phyloP scores from a whole-genome alignment of 1,139 yeast genomes.

The Nadsonia starkeyi-henricii region DNA sequence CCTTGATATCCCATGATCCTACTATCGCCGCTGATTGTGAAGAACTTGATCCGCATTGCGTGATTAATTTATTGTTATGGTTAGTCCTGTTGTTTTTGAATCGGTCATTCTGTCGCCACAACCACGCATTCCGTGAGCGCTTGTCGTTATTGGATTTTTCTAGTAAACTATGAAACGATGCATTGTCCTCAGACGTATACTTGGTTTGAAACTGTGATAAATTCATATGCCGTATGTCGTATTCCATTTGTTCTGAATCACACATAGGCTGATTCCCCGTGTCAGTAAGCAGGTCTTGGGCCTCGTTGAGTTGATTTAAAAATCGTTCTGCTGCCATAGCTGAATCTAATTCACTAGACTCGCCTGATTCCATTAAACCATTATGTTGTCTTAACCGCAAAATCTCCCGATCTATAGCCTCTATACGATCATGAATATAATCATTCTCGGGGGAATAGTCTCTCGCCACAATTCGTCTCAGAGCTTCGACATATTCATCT shows the following conservation, averaged over 20 bases:
- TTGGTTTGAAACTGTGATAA: conserved; percentile 17
- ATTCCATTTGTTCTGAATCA: not conserved
- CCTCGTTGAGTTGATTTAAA: not conserved
- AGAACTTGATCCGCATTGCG: not conserved
- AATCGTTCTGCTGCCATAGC: not conserved
- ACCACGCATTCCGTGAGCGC: conserved; percentile 16
- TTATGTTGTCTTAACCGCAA: no score
- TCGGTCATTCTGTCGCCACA: not conserved
- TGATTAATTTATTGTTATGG: not conserved
- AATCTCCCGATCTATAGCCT: no score
- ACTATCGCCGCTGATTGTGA: not conserved
- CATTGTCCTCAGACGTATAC: conserved; percentile 24
- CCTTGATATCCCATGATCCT: not conserved
- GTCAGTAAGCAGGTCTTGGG: not conserved
- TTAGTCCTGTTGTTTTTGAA: not conserved
- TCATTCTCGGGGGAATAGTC: conserved; percentile 20
- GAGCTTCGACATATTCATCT: conserved; percentile 16
- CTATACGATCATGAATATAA: not conserved
- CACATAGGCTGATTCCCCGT: no score
- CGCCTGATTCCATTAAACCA: no score
- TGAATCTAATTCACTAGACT: no score
- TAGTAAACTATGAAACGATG: conserved; percentile 17
- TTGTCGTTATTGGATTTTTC: conserved; percentile 10
- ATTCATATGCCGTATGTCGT: conserved; percentile 4
- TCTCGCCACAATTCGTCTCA: conserved; percentile 18